Evolutionary conservation across 306 rosid genomes (phyloP).

Genomic region (Pyrus bretschneideri): DNA sequence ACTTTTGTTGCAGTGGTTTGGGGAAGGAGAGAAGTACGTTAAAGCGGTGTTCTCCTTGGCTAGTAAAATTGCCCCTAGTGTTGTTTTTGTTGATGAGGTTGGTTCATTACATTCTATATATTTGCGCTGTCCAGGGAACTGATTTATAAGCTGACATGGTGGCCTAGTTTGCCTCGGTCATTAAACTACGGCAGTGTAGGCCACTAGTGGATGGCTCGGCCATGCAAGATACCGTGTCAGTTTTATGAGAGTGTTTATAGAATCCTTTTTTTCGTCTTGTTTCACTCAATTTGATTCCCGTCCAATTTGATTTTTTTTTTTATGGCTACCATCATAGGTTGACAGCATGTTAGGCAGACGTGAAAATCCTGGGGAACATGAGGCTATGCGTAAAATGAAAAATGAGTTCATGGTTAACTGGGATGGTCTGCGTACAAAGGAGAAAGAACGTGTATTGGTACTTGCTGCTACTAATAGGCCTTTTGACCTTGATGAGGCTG

Average conservation of each 20-base stretch:
- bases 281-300: not conserved
- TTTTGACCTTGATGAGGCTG: slow-evolving; percentile 97
- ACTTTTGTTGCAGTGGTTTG: slow-evolving; percentile 76
- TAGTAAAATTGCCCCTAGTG: slow-evolving; percentile 96
- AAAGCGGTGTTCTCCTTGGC: slow-evolving; percentile 94
- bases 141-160: too few species aligned
- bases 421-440: slow-evolving; percentile 97
- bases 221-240: not conserved
- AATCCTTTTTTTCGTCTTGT: not conserved
- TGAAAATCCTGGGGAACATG: slow-evolving; percentile 92
- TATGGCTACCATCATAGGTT: slow-evolving; percentile 47
- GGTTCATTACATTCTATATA: slow-evolving; percentile 9
- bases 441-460: slow-evolving; percentile 85
- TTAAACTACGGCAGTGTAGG: not conserved
- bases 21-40: slow-evolving; percentile 95
- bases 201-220: not conserved
- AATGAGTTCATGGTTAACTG: slow-evolving; percentile 98
- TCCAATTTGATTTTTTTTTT: not conserved
- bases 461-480: slow-evolving; percentile 98
- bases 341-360: slow-evolving; percentile 98
- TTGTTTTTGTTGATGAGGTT: slow-evolving; percentile 95
- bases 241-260: not conserved
- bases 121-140: not conserved
- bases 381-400: slow-evolving; percentile 97
- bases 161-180: too few species aligned